These are phyloP conservation scores for Zopfochytrium polystomum DNA, from an alignment of 371 early-diverging fungal genomes.

Conservation along the genomic window DNA sequence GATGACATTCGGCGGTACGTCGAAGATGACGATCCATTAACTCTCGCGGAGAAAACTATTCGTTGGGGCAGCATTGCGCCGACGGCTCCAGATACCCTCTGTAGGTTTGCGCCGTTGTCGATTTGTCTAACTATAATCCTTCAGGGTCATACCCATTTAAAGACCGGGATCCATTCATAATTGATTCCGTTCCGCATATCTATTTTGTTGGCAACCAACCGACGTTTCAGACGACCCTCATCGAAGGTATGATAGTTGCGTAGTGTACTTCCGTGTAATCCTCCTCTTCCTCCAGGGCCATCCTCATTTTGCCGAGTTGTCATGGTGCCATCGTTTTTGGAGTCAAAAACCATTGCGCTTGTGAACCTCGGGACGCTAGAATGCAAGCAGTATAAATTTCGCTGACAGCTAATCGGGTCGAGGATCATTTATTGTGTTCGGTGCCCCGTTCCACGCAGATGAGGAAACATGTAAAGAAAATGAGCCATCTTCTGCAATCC, in stretches of 20 bases:
- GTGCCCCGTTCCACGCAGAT: too few species aligned
- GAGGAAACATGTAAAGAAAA: too few species aligned
- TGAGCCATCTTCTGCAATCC: too few species aligned
- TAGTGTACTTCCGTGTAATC: not conserved
- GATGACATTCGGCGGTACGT: constrained; percentile 77
- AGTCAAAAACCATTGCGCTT: constrained; percentile 60
- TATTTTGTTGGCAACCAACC: constrained; percentile 90
- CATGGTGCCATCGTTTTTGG: constrained; percentile 62
- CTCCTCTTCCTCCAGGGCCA: constrained; percentile 33
- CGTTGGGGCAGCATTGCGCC: constrained; percentile 86
- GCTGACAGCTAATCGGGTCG: too few species aligned
- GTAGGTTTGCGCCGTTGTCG: constrained; percentile 40
- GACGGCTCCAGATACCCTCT: constrained; percentile 89
- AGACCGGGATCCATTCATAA: constrained; percentile 80
- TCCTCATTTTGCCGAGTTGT: constrained; percentile 58
- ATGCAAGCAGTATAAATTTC: too few species aligned
- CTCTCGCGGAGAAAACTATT: constrained; percentile 67
- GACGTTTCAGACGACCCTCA: constrained; percentile 60
- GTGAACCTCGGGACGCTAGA: constrained; percentile 64
- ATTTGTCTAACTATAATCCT: not conserved
- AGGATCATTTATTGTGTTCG: too few species aligned
- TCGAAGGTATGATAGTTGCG: constrained; percentile 3
- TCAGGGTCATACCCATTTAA: constrained; percentile 83
- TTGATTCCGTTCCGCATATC: constrained; percentile 70
- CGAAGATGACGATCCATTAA: constrained; percentile 54